phyloP scores from a whole-genome alignment of 805 yeast genomes.

The Starmera pachycereana region DNA sequence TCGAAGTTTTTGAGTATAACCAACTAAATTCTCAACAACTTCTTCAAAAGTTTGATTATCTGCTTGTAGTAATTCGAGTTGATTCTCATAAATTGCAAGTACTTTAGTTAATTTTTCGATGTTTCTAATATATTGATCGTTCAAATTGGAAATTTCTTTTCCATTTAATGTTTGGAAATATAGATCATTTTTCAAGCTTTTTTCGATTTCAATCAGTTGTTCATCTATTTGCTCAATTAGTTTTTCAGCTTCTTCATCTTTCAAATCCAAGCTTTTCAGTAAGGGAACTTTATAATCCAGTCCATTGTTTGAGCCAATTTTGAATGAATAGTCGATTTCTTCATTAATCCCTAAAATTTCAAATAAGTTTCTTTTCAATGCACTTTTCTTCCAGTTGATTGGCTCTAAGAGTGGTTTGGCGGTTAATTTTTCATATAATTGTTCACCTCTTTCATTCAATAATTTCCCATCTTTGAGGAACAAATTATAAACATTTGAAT shows the following conservation, averaged over 20 bases:
- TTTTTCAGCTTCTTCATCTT: conserved; percentile 9
- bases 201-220: conserved; percentile 8
- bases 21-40: conserved; percentile 83
- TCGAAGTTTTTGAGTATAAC: conserved; percentile 75
- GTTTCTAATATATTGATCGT: conserved; percentile 22
- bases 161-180: conserved; percentile 25
- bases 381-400: conserved; percentile 60
- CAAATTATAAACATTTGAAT: too few relatives aligned
- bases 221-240: conserved; percentile 11
- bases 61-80: conserved; percentile 35
- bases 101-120: conserved; percentile 27
- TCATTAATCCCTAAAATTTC: conserved; percentile 65
- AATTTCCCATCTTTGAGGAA: not conserved
- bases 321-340: conserved; percentile 43
- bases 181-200: conserved; percentile 15
- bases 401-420: conserved; percentile 40
- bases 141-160: conserved; percentile 28
- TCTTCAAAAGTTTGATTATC: conserved; percentile 75
- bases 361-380: conserved; percentile 52
- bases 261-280: conserved; percentile 9
- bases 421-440: conserved; percentile 37
- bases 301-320: conserved; percentile 15
- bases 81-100: conserved; percentile 41
- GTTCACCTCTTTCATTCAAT: conserved; percentile 25
- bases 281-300: conserved; percentile 9